phyloP scores from a whole-genome alignment of 1,284 basidiomycete genomes.

The Fistulina hepatica region DNA sequence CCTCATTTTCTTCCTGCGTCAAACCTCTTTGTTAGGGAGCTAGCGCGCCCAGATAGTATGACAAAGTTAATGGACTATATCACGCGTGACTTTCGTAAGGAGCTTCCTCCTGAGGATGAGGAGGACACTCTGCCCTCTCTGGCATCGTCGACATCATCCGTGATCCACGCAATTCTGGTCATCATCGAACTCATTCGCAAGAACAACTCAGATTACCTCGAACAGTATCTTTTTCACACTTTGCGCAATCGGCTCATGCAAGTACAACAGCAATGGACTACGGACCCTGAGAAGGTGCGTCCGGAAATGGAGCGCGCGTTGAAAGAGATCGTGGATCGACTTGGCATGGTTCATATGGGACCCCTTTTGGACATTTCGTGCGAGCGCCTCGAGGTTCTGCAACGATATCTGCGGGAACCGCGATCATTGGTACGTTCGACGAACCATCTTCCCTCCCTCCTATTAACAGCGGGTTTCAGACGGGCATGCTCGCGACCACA shows the following conservation, averaged over 20 bases:
- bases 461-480: conserved; percentile 26
- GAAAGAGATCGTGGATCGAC: conserved; percentile 78
- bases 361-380: conserved; percentile 73
- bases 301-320: conserved; percentile 72
- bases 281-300: conserved; percentile 40
- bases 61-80: conserved; percentile 72
- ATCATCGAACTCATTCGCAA: conserved; percentile 95
- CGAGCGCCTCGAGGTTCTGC: conserved; percentile 61
- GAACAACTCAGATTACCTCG: conserved; percentile 98
- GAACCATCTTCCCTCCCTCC: conserved; percentile 5
- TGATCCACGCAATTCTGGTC: conserved; percentile 82
- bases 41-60: conserved; percentile 73
- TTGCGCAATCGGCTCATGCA: conserved; percentile 84
- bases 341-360: conserved; percentile 92
- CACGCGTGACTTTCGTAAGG: conserved; percentile 51
- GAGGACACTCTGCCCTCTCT: conserved; percentile 40
- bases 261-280: conserved; percentile 61
- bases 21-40: conserved; percentile 83
- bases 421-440: conserved; percentile 56
- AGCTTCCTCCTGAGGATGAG: conserved; percentile 16
- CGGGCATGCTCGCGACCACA: conserved; percentile 59
- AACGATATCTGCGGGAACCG: conserved; percentile 62
- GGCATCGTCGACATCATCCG: conserved; percentile 78
- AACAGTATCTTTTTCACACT: conserved; percentile 96
- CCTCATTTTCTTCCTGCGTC: conserved; percentile 62